Evolutionary conservation across 176 grass and related monocot species (phyloP).

Genomic region (Cymbopogon citratus): DNA sequence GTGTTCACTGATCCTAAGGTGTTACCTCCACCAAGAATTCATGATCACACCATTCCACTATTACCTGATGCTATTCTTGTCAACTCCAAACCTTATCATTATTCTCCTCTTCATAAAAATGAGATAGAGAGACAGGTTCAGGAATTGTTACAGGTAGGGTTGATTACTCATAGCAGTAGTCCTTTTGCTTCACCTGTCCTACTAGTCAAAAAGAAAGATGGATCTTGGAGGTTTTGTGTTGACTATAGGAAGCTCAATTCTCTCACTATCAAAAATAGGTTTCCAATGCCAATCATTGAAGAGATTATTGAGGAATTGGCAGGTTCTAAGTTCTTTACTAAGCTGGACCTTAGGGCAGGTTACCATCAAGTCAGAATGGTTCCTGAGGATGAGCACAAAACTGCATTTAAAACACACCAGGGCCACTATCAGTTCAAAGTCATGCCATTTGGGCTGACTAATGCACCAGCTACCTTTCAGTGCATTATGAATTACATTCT

Average conservation of each 20-base stretch:
- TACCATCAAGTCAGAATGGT: neutral
- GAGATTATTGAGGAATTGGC: neutral
- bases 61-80: too few relatives aligned
- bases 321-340: accelerated
- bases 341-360: neutral
- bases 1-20: too few relatives aligned
- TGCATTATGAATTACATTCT: neutral
- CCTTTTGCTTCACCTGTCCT: neutral
- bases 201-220: neutral
- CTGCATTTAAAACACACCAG: neutral
- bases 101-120: neutral
- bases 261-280: neutral
- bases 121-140: neutral
- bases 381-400: neutral
- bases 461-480: neutral
- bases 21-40: too few relatives aligned
- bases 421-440: neutral
- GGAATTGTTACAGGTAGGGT: accelerated
- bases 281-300: neutral
- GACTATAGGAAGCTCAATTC: accelerated
- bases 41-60: too few relatives aligned
- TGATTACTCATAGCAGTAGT: accelerated
- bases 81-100: neutral
- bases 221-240: accelerated
- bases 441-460: neutral